A percentile compares a stretch with the other conserved stretches of the same genome.
phyloP scores from a whole-genome alignment of 805 yeast genomes.

The Ogataea paradorogensis region DNA sequence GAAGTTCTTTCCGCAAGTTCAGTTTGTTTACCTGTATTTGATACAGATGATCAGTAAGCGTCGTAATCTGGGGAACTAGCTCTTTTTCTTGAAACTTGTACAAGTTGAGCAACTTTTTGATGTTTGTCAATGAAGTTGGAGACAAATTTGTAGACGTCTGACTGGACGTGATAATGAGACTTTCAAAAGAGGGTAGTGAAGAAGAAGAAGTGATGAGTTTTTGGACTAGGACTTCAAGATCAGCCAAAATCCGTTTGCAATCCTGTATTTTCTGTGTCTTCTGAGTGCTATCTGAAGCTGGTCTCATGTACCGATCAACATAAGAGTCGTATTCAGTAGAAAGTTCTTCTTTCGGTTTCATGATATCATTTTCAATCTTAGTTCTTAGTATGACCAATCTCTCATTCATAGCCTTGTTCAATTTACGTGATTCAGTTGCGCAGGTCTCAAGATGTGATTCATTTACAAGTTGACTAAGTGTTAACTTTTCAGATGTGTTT shows the following conservation, averaged over 20 bases:
- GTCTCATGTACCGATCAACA: constrained; percentile 35
- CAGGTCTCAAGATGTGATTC: constrained; percentile 28
- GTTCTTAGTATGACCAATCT: constrained; percentile 31
- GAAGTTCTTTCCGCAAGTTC: constrained; percentile 30
- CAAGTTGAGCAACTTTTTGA: constrained; percentile 19
- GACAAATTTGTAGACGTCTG: constrained; percentile 29
- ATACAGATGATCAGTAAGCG: constrained; percentile 35
- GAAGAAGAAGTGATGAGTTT: constrained; percentile 22
- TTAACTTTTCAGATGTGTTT: constrained; percentile 15
- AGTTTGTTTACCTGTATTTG: constrained; percentile 37
- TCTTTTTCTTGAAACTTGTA: constrained; percentile 22
- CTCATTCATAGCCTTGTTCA: constrained; percentile 18
- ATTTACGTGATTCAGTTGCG: constrained; percentile 32
- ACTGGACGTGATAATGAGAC: constrained; percentile 30
- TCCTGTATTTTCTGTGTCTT: constrained; percentile 16
- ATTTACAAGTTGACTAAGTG: constrained; percentile 36
- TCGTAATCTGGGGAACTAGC: constrained; percentile 33
- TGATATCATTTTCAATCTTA: constrained; percentile 37
- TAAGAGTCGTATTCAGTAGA: constrained; percentile 41
- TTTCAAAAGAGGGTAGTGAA: constrained; percentile 30
- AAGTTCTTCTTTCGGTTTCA: constrained; percentile 34
- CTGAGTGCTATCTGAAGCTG: constrained; percentile 10
- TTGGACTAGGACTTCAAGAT: constrained; percentile 25
- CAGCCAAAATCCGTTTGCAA: constrained; percentile 20
- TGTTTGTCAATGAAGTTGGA: constrained; percentile 22